Base-by-base conservation (phyloP, 306 rosid species). In the Gynostemma pentaphyllum region DNA sequence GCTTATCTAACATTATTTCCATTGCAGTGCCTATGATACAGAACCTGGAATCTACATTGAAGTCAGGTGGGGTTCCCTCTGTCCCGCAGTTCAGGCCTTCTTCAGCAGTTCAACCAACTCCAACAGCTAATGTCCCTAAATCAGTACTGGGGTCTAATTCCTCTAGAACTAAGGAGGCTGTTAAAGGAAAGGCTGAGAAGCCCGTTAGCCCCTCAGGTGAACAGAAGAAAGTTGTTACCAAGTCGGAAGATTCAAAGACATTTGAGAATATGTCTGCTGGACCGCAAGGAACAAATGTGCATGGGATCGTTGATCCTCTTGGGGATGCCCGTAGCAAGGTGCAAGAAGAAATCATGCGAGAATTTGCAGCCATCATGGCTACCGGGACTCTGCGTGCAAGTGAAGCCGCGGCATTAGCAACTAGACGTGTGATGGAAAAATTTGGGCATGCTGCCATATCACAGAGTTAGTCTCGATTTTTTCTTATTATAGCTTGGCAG, bases 1-100 rank as follows among this genome's bases (percentile, higher is more conserved):
- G 1, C 18, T 42, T 51, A 32, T 27, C 64, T 11, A 1, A 18
- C 3, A 9, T 50, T 23, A 51, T 50, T 21, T 37, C 26, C 39
- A 9, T 34, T 81, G 68, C 90, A 94, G 97, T 94, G 89, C 99
- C 99, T 30, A 86, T 88, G 97, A 84, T 94, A 22, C 99, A 94
- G 54, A 88, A 86, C 70, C 68, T 92, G 28, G 99, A 92, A 77
- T 37, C 82, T 48, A 92, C 99, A 23, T 1, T 92, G 82, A 86
- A 50, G 68, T 44, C 90, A 9, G 95, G 95, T 22, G 95, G 81
- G 2, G 95, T 80, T 45, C 99, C 99, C 0, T 95, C 78, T 57
- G 86, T 76, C 18, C 97, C 99, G 2, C 97, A 86, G 34, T 88
- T 92, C 63, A 81, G 64, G 47, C 87, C 96, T 19, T 6, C 72